These are phyloP conservation scores for Buddleja alternifolia DNA, from an alignment of 257 asterid genomes.

Conservation along the genomic window DNA sequence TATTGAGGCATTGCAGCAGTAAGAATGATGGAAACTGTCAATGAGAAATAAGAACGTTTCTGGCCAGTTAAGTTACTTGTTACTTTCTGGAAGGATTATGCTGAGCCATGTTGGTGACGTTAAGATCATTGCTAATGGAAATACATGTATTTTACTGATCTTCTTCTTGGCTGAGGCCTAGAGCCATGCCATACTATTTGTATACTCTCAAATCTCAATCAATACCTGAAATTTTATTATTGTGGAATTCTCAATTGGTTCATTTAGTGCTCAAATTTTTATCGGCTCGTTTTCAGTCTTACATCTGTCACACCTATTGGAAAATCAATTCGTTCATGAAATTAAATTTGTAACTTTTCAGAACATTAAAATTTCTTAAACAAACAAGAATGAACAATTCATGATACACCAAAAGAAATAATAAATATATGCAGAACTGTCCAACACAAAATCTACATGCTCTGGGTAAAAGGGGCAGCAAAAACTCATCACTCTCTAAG, in stretches of 20 bases:
- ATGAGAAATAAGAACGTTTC: constrained; percentile 13
- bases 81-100: constrained; percentile 27
- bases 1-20: constrained; percentile 58
- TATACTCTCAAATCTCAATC: constrained; percentile 10
- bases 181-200: constrained; percentile 23
- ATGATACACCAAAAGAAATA: constrained; percentile 32
- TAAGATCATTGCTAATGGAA: constrained; percentile 17
- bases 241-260: constrained; percentile 23
- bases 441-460: constrained; percentile 34
- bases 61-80: constrained; percentile 27
- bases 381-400: neutral
- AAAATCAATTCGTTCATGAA: too few species aligned
- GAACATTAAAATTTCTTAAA: neutral
- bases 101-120: constrained; percentile 20
- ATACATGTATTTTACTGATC: constrained; percentile 18
- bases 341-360: too few species aligned
- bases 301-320: neutral
- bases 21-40: constrained; percentile 43
- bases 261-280: neutral
- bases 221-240: neutral
- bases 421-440: constrained; percentile 33
- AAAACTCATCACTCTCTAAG: constrained; percentile 25
- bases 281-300: neutral
- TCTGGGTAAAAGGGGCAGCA: constrained; percentile 23
- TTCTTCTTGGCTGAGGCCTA: constrained; percentile 31